Evolutionary conservation across 192 early-diverging fungal species (phyloP).

Genomic region (Spinellus fusiger): DNA sequence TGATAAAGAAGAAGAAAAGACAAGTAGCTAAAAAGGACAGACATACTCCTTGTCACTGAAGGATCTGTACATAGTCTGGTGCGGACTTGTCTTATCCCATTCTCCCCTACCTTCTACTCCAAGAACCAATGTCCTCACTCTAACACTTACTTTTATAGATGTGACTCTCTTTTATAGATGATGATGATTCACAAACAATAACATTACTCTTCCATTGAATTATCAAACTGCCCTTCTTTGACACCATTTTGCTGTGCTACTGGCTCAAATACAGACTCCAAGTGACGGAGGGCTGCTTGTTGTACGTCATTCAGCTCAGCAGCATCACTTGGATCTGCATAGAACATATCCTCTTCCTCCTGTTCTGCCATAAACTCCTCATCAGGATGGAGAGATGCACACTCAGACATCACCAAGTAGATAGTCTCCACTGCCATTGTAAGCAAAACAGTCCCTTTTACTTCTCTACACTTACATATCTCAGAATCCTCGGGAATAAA

Average conservation of each 20-base stretch:
- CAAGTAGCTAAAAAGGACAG: no score
- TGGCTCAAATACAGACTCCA: constrained; percentile 26
- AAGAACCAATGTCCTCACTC: no score
- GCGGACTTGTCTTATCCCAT: no score
- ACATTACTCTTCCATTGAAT: neutral
- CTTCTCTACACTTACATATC: constrained; percentile 37
- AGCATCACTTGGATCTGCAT: constrained; percentile 28
- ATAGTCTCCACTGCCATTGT: constrained; percentile 52
- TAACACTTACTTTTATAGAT: no score
- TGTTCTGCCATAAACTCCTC: constrained; percentile 38
- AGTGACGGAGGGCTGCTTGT: constrained; percentile 30
- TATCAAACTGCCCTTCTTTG: neutral
- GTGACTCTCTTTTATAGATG: no score
- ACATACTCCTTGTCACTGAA: no score
- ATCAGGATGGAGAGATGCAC: constrained; percentile 67
- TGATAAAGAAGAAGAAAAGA: neutral
- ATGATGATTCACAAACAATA: no score
- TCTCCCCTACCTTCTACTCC: no score
- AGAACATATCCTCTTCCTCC: constrained; percentile 29
- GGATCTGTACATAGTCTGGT: no score
- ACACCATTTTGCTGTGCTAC: neutral
- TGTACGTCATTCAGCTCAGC: constrained; percentile 35
- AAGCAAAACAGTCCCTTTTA: neutral
- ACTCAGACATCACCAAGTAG: constrained; percentile 58
- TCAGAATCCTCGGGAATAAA: constrained; percentile 54